Percentiles rank a stretch among this genome's conserved stretches.
These are phyloP conservation scores for Aureobasidium sp. DNA, from an alignment of 2,329 filamentous ascomycete species.

Conservation along the genomic window DNA sequence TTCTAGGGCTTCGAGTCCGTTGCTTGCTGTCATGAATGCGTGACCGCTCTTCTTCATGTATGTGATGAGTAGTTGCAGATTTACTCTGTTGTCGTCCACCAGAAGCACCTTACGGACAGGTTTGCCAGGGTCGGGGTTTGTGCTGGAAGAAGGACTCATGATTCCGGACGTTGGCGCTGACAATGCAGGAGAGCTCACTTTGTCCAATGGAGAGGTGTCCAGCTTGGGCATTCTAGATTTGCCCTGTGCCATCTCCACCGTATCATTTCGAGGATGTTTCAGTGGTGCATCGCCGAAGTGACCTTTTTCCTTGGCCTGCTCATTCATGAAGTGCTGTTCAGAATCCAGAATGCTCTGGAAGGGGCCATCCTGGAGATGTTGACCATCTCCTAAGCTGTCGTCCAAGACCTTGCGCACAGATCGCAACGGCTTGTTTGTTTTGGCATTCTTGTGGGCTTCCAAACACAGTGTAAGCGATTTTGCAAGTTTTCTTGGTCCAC, in stretches of 20 bases:
- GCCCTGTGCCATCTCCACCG: neutral
- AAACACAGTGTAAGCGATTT: slow-evolving; percentile 17
- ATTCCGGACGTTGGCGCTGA: neutral
- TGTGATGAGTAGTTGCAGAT: slow-evolving; percentile 18
- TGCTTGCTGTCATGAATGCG: slow-evolving; percentile 27
- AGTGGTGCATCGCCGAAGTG: neutral
- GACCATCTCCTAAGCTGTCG: neutral
- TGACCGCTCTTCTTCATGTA: slow-evolving; percentile 16
- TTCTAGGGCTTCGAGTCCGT: slow-evolving; percentile 41
- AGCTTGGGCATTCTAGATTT: neutral
- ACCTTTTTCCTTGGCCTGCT: neutral
- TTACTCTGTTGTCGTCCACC: slow-evolving; percentile 24
- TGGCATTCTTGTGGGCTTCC: neutral
- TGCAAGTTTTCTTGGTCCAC: slow-evolving; percentile 19
- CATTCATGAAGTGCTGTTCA: neutral
- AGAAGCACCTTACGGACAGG: slow-evolving; percentile 6
- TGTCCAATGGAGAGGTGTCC: neutral
- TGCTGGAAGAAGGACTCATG: neutral
- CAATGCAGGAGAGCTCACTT: neutral
- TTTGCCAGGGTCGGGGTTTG: neutral
- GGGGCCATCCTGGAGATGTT: neutral
- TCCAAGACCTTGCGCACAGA: neutral
- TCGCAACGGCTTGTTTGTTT: neutral
- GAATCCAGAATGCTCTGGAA: neutral
- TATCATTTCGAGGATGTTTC: neutral